Conservation (phyloP, 805 yeast species). For the Tetrapisispora taiwanensis region DNA sequence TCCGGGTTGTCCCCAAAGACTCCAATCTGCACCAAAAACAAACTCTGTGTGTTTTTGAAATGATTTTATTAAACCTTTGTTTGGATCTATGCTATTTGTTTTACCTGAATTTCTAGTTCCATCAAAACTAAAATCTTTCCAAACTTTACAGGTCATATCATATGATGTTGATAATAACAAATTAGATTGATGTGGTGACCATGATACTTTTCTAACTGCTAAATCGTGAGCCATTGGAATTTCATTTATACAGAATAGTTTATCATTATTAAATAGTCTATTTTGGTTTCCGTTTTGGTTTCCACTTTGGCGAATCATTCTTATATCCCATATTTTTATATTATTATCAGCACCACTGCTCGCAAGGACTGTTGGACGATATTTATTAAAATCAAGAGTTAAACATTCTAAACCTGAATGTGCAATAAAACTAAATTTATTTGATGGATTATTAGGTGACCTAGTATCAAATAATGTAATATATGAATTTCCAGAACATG, state of each 20-base stretch:
- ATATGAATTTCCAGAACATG: slow-evolving; percentile 66
- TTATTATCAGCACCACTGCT: slow-evolving; percentile 88
- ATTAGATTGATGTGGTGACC: slow-evolving; percentile 83
- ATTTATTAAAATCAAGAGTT: slow-evolving; percentile 84
- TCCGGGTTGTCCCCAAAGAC: slow-evolving; percentile 93
- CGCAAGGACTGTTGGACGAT: slow-evolving; percentile 67
- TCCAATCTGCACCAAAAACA: slow-evolving; percentile 90
- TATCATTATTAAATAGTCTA: slow-evolving; percentile 30
- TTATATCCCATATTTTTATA: slow-evolving; percentile 77
- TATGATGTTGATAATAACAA: slow-evolving; percentile 69
- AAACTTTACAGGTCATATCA: slow-evolving; percentile 85
- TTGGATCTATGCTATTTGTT: slow-evolving; percentile 36
- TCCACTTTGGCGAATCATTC: slow-evolving; percentile 36
- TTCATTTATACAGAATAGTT: slow-evolving; percentile 51
- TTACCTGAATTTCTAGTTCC: slow-evolving; percentile 38
- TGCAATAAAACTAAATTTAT: slow-evolving; percentile 46
- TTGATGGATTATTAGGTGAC: slow-evolving; percentile 42
- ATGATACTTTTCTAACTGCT: slow-evolving; percentile 70
- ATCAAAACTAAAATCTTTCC: slow-evolving; percentile 65
- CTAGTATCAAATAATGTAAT: slow-evolving; percentile 78
- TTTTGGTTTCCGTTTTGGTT: too few relatives aligned
- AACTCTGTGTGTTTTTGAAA: slow-evolving; percentile 76
- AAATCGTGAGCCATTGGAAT: slow-evolving; percentile 71
- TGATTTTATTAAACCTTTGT: slow-evolving; percentile 44
- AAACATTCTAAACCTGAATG: slow-evolving; percentile 77